A percentile compares a stretch with the other conserved stretches of the same genome.
phyloP scores from a whole-genome alignment of 306 rosid species.

The Lotus japonicus region DNA sequence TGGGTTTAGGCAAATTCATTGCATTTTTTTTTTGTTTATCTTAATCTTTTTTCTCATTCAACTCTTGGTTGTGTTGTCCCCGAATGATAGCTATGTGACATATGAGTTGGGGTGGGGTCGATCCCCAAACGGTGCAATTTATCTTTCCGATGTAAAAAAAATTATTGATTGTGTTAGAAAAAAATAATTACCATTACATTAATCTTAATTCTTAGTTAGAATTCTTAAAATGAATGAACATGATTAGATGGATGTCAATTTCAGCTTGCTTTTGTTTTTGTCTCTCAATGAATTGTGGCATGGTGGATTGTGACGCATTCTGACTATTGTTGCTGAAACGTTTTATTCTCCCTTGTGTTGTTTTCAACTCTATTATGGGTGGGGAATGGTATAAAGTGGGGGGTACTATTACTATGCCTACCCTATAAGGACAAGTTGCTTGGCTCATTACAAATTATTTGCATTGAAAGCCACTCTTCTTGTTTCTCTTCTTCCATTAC shows the following conservation, averaged over 20 bases:
- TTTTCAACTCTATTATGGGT: slow-evolving; percentile 35
- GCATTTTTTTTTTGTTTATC: neutral
- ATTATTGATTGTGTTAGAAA: neutral
- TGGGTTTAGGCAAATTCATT: neutral
- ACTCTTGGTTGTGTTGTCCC: neutral
- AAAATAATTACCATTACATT: neutral
- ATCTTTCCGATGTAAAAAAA: too few relatives aligned
- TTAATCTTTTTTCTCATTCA: neutral
- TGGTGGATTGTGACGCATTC: slow-evolving; percentile 37
- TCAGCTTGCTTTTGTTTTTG: slow-evolving; percentile 10
- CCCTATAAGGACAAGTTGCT: slow-evolving; percentile 42
- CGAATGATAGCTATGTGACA: too few relatives aligned
- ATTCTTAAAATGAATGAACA: too few relatives aligned
- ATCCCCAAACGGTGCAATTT: too few relatives aligned
- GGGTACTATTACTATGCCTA: neutral
- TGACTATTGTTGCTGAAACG: slow-evolving; percentile 31
- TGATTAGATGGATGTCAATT: slow-evolving; percentile 6
- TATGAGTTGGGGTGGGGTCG: too few relatives aligned
- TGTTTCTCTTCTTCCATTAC: slow-evolving; percentile 24
- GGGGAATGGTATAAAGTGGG: slow-evolving; percentile 46
- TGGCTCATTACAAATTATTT: slow-evolving; percentile 27
- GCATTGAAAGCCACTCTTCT: slow-evolving; percentile 30
- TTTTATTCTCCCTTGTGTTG: slow-evolving; percentile 38
- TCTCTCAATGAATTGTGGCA: slow-evolving; percentile 18
- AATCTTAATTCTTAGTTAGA: neutral